phyloP scores from a whole-genome alignment of 208 protist species.

The Blastocrithidia nonstop region DNA sequence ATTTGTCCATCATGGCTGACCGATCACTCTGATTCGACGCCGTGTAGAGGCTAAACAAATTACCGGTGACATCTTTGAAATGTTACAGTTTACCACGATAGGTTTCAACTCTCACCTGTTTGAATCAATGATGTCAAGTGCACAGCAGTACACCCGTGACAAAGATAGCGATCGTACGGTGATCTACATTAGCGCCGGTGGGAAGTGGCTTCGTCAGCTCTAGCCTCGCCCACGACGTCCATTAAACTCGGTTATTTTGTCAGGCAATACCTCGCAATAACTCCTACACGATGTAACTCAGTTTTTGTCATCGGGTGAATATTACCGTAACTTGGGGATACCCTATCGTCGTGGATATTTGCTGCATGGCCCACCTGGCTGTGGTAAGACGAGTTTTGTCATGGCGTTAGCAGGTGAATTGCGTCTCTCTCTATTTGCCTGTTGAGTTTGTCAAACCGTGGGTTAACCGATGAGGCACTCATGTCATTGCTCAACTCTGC shows the following conservation, averaged over 20 bases:
- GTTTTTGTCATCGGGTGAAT: constrained; percentile 68
- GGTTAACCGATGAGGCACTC: constrained; percentile 80
- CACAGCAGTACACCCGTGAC: constrained; percentile 29
- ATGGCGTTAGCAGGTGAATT: constrained; percentile 87
- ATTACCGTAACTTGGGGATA: constrained; percentile 88
- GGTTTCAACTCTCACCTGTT: constrained; percentile 32
- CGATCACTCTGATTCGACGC: constrained; percentile 55
- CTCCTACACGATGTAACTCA: constrained; percentile 58
- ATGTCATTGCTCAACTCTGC: constrained; percentile 74
- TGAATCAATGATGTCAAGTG: constrained; percentile 57
- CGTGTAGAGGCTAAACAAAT: constrained; percentile 42
- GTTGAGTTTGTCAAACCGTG: constrained; percentile 79
- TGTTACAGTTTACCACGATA: constrained; percentile 52
- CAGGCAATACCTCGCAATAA: constrained; percentile 29
- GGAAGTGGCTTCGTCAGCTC: constrained; percentile 50
- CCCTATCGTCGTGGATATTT: constrained; percentile 93
- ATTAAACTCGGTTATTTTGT: constrained; percentile 83
- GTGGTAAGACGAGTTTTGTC: constrained; percentile 89
- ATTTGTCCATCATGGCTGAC: constrained; percentile 63
- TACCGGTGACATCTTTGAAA: constrained; percentile 74
- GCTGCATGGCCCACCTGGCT: constrained; percentile 89
- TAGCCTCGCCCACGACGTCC: constrained; percentile 60
- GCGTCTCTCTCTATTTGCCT: constrained; percentile 86
- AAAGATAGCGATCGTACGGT: constrained; percentile 70
- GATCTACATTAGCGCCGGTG: constrained; percentile 65